Conservation (phyloP, 441 rosid genomes). For the Aquilaria agallochum region DNA sequence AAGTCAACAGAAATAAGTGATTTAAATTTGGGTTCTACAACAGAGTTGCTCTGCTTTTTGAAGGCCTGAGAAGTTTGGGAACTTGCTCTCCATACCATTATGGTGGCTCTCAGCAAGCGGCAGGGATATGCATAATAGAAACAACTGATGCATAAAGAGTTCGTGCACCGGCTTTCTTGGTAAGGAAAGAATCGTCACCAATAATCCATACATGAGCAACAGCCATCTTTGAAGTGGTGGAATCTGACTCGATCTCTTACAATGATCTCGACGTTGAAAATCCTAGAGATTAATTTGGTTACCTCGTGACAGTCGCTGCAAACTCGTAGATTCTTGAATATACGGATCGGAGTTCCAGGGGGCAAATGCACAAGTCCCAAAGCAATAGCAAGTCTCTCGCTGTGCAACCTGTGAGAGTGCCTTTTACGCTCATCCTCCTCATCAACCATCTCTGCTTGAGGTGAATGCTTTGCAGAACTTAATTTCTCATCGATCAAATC, state of each 20-base stretch:
- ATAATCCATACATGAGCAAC: conserved; percentile 71
- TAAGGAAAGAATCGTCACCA: conserved; percentile 36
- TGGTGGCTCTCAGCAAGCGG: too few relatives aligned
- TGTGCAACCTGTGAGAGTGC: conserved; percentile 52
- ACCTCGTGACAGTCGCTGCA: conserved; percentile 78
- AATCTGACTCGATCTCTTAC: conserved; percentile 76
- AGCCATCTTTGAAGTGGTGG: conserved; percentile 75
- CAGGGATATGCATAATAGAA: too few relatives aligned
- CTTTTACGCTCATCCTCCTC: conserved; percentile 38
- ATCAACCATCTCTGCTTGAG: conserved; percentile 57
- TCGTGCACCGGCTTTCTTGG: not conserved
- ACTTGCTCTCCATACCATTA: too few relatives aligned
- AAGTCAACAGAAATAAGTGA: too few relatives aligned
- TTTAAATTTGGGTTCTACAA: too few relatives aligned
- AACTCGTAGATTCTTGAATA: conserved; percentile 74
- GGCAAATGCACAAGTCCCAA: conserved; percentile 58
- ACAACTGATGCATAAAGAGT: too few relatives aligned
- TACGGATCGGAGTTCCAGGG: conserved; percentile 54
- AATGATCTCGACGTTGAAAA: conserved; percentile 58
- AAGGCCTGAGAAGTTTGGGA: too few relatives aligned
- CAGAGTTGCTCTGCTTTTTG: too few relatives aligned
- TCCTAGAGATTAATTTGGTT: conserved; percentile 54
- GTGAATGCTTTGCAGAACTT: conserved; percentile 38
- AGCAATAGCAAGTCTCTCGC: conserved; percentile 84
- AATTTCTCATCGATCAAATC: conserved; percentile 49